A percentile compares a stretch with the other conserved stretches of the same genome.
Conservation (phyloP, 805 yeast genomes). For the Kodamaea neixiangensis region DNA sequence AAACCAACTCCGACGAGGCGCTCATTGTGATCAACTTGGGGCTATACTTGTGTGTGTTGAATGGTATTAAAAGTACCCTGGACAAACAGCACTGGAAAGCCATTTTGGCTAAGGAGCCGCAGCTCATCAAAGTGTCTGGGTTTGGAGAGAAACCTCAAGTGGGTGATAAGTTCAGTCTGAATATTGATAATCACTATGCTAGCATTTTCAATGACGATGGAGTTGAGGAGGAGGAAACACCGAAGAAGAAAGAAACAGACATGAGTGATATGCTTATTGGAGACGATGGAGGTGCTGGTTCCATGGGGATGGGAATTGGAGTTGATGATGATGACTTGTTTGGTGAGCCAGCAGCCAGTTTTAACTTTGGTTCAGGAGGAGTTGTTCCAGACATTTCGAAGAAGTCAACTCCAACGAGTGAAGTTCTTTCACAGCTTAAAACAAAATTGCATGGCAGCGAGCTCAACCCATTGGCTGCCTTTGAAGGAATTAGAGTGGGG, state of each 20-base stretch:
- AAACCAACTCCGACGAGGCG: conserved; percentile 26
- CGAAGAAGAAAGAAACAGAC: not conserved
- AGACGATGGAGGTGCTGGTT: conserved; percentile 2
- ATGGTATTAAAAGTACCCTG: conserved; percentile 16
- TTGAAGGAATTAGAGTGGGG: not conserved
- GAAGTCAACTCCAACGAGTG: not conserved
- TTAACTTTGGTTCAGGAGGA: not conserved
- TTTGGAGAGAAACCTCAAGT: not conserved
- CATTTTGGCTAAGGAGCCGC: conserved; percentile 9
- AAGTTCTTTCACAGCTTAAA: not conserved
- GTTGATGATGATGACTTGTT: conserved; percentile 8
- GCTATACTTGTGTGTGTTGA: conserved; percentile 20
- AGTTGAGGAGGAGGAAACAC: not conserved
- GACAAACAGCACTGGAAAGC: conserved; percentile 28
- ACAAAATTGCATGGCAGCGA: not conserved
- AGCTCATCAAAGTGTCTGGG: not conserved
- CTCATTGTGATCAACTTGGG: conserved; percentile 26
- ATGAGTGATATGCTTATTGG: conserved; percentile 10
- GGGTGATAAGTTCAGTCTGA: conserved; percentile 1
- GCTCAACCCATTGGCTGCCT: not conserved
- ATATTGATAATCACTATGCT: conserved; percentile 8
- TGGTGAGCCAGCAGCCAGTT: conserved; percentile 4
- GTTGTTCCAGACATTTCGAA: not conserved
- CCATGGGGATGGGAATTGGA: conserved; percentile 3
- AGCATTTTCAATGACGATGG: conserved; percentile 9